Base-by-base conservation (phyloP, 306 rosid genomes). In the Hippophae gyantsensis region DNA sequence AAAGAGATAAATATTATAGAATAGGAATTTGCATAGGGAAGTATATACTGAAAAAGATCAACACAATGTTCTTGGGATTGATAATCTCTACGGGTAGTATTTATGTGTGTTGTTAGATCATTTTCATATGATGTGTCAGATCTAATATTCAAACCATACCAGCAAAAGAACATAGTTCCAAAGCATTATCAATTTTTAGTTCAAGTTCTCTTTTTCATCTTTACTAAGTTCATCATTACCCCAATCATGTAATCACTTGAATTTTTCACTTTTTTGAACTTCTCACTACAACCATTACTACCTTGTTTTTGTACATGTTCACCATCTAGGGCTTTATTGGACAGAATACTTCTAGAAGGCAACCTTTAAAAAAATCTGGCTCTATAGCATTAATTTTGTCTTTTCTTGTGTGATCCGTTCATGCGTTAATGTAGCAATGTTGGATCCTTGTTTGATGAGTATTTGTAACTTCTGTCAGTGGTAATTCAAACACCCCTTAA, bases 131-230 rank as follows among this genome's bases (percentile, higher is more conserved):
- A 87, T 67, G 98, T 69, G 59, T 92, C 98, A 43, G 84, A 83
- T 74, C 95, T 82, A 57, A 92, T 85, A 72, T 92, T 86, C 68
- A 87, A 80, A 66, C 96, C 98, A 69, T 92, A 92, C 48, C 87
- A 68, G 81, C 96, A 92, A 79, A 81, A 92, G 85, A 83, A 50
- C 96, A 87, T 72, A 87, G 98, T 76, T 92, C 98, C 74, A 92
- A 75, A 51, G 98, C 87, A 65, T 68, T 74, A 53, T 92, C 96
- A 66, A 83, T 83, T 78, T 76, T 92, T 61, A 78, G 71, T 70
- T 92, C 96, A 67, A 87, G 95, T 69, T 89, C 78, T 92, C 96
- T 78, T 68, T 82, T 80, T 87, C 96, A 60, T 92, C 92, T 76
- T 90, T 89, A 42, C 79, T 74, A 58, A 79, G 84, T 68, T 85